A percentile compares a stretch with the other conserved stretches of the same genome.
These are phyloP conservation scores for Trichophyton simii DNA, from an alignment of 2,329 filamentous ascomycete species.

Conservation along the genomic window DNA sequence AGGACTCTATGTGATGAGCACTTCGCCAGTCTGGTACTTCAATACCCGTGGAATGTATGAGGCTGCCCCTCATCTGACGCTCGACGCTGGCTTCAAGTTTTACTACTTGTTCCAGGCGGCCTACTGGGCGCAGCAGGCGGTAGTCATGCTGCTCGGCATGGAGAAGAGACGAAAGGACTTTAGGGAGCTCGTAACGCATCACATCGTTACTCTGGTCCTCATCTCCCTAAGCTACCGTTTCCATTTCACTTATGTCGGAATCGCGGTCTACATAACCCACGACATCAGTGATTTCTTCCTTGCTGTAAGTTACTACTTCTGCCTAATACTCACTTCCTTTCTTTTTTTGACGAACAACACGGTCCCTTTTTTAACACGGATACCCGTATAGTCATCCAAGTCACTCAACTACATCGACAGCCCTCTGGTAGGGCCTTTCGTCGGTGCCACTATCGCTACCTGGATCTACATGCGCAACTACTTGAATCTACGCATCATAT, in stretches of 20 bases:
- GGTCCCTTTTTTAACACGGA: not conserved
- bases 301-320: constrained; percentile 47
- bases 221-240: constrained; percentile 85
- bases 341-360: not conserved
- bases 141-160: constrained; percentile 76
- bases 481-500: constrained; percentile 37
- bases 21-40: constrained; percentile 88
- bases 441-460: constrained; percentile 62
- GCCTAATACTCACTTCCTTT: not conserved
- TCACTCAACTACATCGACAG: constrained; percentile 81
- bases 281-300: constrained; percentile 94
- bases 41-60: constrained; percentile 86
- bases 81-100: constrained; percentile 74
- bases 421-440: constrained; percentile 68
- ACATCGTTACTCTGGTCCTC: constrained; percentile 74
- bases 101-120: constrained; percentile 91
- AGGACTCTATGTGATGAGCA: constrained; percentile 81
- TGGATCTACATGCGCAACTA: constrained; percentile 90
- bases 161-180: constrained; percentile 94
- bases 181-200: constrained; percentile 81
- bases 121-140: constrained; percentile 91
- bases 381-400: constrained; percentile 59
- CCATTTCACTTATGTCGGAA: constrained; percentile 90
- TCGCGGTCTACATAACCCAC: constrained; percentile 88
- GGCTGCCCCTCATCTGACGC: constrained; percentile 68